phyloP scores from a whole-genome alignment of 768 basidiomycete genomes.

The Podaxis rugospora region DNA sequence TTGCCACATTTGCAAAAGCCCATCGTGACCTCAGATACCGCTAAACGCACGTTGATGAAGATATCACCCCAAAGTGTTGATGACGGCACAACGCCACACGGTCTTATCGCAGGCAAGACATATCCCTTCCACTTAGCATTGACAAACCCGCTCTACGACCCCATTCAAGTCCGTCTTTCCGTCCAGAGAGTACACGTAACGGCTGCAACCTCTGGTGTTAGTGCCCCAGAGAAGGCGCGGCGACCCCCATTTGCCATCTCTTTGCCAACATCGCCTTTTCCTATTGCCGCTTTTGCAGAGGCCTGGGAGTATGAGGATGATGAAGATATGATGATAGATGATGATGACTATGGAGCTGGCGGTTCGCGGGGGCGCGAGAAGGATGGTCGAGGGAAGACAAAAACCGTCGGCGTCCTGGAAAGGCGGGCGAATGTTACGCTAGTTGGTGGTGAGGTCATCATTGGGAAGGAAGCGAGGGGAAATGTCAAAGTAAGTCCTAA shows the following conservation, averaged over 20 bases:
- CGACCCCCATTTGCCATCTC: constrained; percentile 77
- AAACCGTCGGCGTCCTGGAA: constrained; percentile 80
- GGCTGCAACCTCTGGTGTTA: constrained; percentile 24
- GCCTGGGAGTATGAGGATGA: constrained; percentile 99
- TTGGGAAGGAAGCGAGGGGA: constrained; percentile 75
- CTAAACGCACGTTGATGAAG: constrained; percentile 37
- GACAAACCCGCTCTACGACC: constrained; percentile 94
- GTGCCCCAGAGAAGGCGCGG: constrained; percentile 48
- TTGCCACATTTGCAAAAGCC: constrained; percentile 54
- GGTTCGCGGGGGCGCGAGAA: constrained; percentile 35
- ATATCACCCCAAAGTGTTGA: constrained; percentile 37
- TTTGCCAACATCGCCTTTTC: constrained; percentile 73
- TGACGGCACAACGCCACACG: constrained; percentile 25
- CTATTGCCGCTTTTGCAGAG: constrained; percentile 88
- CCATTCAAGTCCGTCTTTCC: constrained; percentile 86
- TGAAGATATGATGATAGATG: constrained; percentile 76
- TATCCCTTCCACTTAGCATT: constrained; percentile 89
- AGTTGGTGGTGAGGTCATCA: constrained; percentile 84
- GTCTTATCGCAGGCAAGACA: constrained; percentile 70
- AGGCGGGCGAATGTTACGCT: constrained; percentile 86
- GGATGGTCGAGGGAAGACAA: constrained; percentile 44
- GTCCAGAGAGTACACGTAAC: constrained; percentile 65
- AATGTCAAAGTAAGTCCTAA: constrained; percentile 62
- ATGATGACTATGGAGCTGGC: constrained; percentile 48
- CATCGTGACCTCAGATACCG: constrained; percentile 30